Conservation (phyloP, 371 early-diverging fungal genomes). For the Lichtheimia hyalospora region DNA sequence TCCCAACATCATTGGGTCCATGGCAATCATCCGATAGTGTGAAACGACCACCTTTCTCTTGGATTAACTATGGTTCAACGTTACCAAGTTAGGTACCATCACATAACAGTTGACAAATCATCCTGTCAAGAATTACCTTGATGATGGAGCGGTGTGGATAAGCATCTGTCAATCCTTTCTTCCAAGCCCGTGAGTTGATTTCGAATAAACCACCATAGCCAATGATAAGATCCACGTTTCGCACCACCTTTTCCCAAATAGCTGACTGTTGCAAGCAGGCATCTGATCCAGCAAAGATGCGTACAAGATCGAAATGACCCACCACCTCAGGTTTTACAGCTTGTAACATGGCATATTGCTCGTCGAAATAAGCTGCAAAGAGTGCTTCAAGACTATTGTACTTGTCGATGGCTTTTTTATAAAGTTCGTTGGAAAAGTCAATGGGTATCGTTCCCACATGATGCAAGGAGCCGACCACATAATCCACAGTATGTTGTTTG, state of each 20-base stretch:
- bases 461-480: slow-evolving; percentile 94
- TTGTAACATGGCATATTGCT: slow-evolving; percentile 76
- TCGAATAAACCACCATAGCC: slow-evolving; percentile 89
- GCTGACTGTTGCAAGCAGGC: slow-evolving; percentile 22
- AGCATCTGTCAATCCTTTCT: slow-evolving; percentile 81
- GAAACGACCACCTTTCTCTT: slow-evolving; percentile 65
- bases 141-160: slow-evolving; percentile 87
- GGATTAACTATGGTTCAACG: slow-evolving; percentile 52
- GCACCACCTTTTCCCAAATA: slow-evolving; percentile 63
- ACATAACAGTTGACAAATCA: not conserved
- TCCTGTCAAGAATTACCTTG: slow-evolving; percentile 41
- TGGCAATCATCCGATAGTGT: slow-evolving; percentile 94
- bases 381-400: slow-evolving; percentile 26
- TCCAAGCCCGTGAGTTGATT: slow-evolving; percentile 91
- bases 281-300: slow-evolving; percentile 71
- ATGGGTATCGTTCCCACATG: slow-evolving; percentile 81
- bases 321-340: slow-evolving; percentile 75
- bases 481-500: slow-evolving; percentile 52
- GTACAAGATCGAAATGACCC: slow-evolving; percentile 93
- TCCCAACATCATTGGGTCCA: slow-evolving; percentile 84
- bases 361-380: slow-evolving; percentile 85
- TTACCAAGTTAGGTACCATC: not conserved
- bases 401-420: slow-evolving; percentile 45
- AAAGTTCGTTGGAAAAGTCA: slow-evolving; percentile 75
- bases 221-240: slow-evolving; percentile 84